These are phyloP conservation scores for Eremothecium coryli DNA, from an alignment of 1,139 yeast genomes.

Conservation along the genomic window DNA sequence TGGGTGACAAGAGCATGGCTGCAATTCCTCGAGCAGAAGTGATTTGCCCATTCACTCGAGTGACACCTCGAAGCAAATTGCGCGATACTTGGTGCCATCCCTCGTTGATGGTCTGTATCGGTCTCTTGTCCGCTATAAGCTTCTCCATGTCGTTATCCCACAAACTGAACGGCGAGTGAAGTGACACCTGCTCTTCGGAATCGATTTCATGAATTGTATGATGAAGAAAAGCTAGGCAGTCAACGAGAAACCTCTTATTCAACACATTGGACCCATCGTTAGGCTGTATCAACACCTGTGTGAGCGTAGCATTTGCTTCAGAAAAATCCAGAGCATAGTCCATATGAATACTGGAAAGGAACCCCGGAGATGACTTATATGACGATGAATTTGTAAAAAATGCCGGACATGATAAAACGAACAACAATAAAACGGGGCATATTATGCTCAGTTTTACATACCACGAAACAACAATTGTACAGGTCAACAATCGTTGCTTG, in stretches of 20 bases:
- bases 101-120: slow-evolving; percentile 32
- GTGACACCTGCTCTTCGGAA: slow-evolving; percentile 11
- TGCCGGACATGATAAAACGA: slow-evolving; percentile 9
- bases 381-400: slow-evolving; percentile 4
- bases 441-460: slow-evolving; percentile 9
- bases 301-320: slow-evolving; percentile 6
- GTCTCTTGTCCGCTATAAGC: slow-evolving; percentile 27
- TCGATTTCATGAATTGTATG: slow-evolving; percentile 17
- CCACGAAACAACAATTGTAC: slow-evolving; percentile 6
- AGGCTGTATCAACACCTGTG: slow-evolving; percentile 9
- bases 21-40: slow-evolving; percentile 38
- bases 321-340: not conserved
- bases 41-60: slow-evolving; percentile 43
- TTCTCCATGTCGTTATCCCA: slow-evolving; percentile 30
- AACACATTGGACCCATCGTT: slow-evolving; percentile 22
- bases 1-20: slow-evolving; percentile 29
- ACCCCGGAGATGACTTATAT: slow-evolving; percentile 2
- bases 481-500: not conserved
- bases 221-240: slow-evolving; percentile 30
- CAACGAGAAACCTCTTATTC: slow-evolving; percentile 29
- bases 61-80: slow-evolving; percentile 36
- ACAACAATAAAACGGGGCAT: slow-evolving; percentile 7
- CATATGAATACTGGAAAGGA: slow-evolving; percentile 7
- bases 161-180: slow-evolving; percentile 34
- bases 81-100: slow-evolving; percentile 18